A percentile compares a stretch with the other conserved stretches of the same genome.
These are phyloP conservation scores for Zygoascus tannicola DNA, from an alignment of 805 yeast genomes.

Conservation along the genomic window DNA sequence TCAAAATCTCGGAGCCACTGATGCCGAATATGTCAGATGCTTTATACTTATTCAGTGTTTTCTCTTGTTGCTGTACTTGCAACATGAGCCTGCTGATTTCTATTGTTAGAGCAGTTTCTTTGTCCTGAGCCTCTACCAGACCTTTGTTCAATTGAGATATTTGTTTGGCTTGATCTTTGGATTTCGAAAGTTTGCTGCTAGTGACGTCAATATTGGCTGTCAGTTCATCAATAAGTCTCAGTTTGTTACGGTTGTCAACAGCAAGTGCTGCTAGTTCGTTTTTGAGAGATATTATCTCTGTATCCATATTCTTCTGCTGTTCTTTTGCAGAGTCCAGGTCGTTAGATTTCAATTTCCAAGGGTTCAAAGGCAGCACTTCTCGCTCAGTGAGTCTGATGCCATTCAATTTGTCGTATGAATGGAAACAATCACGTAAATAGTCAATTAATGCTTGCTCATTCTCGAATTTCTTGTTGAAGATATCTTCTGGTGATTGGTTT, in stretches of 20 bases:
- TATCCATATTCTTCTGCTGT: slow-evolving; percentile 8
- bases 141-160: slow-evolving; percentile 12
- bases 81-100: slow-evolving; percentile 9
- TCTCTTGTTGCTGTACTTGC: slow-evolving; percentile 9
- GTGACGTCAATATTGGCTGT: slow-evolving; percentile 17
- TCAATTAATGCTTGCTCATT: neutral
- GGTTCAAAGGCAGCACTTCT: slow-evolving; percentile 9
- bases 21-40: neutral
- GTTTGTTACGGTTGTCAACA: slow-evolving; percentile 15
- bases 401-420: neutral
- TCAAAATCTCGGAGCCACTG: slow-evolving; percentile 1
- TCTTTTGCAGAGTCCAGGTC: slow-evolving; percentile 11
- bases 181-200: slow-evolving; percentile 16
- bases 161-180: slow-evolving; percentile 17
- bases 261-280: slow-evolving; percentile 15
- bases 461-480: neutral
- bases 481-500: neutral
- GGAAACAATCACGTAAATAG: neutral
- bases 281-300: slow-evolving; percentile 14
- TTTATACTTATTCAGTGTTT: slow-evolving; percentile 10
- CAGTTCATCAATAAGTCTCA: slow-evolving; percentile 21
- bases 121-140: slow-evolving; percentile 4
- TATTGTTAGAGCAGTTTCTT: slow-evolving; percentile 9
- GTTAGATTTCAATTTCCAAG: slow-evolving; percentile 19
- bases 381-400: slow-evolving; percentile 3